A percentile compares a stretch with the other conserved stretches of the same genome.
These are phyloP conservation scores for Guadua angustifolia DNA, from an alignment of 176 grass and related monocot genomes.

Conservation along the genomic window DNA sequence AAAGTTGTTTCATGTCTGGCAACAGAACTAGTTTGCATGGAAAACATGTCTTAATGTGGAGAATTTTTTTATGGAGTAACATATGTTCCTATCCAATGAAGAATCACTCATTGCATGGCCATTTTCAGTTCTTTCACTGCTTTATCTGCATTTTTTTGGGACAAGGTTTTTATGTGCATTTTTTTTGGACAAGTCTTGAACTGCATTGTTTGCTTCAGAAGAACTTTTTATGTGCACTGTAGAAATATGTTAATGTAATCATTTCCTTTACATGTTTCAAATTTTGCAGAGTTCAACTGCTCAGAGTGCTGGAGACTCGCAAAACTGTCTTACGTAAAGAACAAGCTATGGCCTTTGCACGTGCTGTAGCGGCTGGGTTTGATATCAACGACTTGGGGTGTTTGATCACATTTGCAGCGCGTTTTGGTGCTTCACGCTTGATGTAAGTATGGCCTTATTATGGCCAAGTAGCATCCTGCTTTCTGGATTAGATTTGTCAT, in stretches of 20 bases:
- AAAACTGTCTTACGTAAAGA: conserved; percentile 88
- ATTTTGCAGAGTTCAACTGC: conserved; percentile 75
- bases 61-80: conserved; percentile 21
- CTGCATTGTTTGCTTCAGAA: neutral
- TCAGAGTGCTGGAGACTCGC: conserved; percentile 89
- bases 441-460: conserved; percentile 55
- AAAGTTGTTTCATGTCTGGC: neutral
- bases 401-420: conserved; percentile 75
- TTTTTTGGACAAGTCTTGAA: neutral
- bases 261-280: conserved; percentile 3
- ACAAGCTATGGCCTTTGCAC: conserved; percentile 98
- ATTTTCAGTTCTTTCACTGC: conserved; percentile 15
- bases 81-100: conserved; percentile 6
- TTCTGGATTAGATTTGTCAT: too few species aligned
- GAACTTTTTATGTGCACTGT: conserved; percentile 12
- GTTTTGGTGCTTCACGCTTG: conserved; percentile 85
- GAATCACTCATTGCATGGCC: neutral
- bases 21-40: conserved; percentile 25
- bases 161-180: conserved; percentile 18
- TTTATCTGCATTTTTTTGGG: neutral
- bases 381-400: conserved; percentile 75
- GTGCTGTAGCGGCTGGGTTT: conserved; percentile 88
- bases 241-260: conserved; percentile 4
- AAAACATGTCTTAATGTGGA: conserved; percentile 12
- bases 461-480: too few species aligned